Percentiles rank a stretch among this genome's conserved stretches.
phyloP scores from a whole-genome alignment of 1,284 basidiomycete genomes.

The Malassezia japonica region DNA sequence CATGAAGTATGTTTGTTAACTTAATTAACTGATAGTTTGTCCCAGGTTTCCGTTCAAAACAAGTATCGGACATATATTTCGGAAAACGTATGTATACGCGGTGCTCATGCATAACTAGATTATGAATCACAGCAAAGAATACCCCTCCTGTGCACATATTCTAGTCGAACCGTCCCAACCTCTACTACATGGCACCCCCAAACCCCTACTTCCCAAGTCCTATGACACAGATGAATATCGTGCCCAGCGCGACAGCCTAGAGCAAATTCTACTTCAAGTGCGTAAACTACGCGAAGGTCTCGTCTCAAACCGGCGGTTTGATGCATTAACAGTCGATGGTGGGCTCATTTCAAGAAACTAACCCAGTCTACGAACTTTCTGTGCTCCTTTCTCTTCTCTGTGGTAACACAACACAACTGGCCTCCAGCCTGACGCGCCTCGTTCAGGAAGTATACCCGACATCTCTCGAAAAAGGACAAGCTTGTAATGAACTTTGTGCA shows the following conservation, averaged over 20 bases:
- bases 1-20: background rate
- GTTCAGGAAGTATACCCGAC: constrained; percentile 6
- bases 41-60: background rate
- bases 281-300: constrained; percentile 17
- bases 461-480: background rate
- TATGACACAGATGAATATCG: too few relatives aligned
- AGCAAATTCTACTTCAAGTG: background rate
- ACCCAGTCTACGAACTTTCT: constrained; percentile 10
- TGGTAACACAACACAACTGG: background rate
- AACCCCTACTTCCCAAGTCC: background rate
- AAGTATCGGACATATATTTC: constrained; percentile 8
- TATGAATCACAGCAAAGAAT: background rate
- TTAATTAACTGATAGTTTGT: background rate
- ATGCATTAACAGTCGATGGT: constrained; percentile 10
- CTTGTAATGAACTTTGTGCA: background rate
- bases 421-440: background rate
- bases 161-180: background rate
- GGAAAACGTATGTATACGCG: background rate
- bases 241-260: background rate
- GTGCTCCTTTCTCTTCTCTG: constrained; percentile 8
- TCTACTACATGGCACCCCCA: background rate
- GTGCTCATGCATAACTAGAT: background rate
- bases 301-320: constrained; percentile 5
- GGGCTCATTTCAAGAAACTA: background rate
- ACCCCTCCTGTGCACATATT: background rate